These are phyloP conservation scores for Juncus inflexus DNA, from an alignment of 176 grass and related monocot genomes.

Conservation along the genomic window DNA sequence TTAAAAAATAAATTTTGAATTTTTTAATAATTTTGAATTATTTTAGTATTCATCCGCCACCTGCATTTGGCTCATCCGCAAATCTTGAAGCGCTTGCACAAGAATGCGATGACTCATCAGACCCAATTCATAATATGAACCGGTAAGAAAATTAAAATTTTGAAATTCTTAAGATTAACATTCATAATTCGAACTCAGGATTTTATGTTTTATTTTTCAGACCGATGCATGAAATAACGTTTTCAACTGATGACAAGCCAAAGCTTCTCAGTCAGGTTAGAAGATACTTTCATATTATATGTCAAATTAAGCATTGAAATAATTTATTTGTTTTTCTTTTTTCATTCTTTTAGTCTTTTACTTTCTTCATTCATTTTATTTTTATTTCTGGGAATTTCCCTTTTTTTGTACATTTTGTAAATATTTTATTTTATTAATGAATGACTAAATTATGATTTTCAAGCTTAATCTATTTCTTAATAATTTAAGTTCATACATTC, in stretches of 20 bases:
- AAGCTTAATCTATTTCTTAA: no score
- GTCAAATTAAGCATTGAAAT: no score
- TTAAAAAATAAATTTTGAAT: neutral
- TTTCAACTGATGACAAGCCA: constrained; percentile 91
- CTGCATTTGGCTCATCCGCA: constrained; percentile 88
- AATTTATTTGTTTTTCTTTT: no score
- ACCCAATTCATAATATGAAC: constrained; percentile 45
- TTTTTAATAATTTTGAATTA: constrained; percentile 26
- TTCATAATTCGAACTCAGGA: constrained; percentile 1
- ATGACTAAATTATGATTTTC: no score
- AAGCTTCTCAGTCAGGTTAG: constrained; percentile 98
- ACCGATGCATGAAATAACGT: constrained; percentile 99
- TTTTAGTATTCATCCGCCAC: constrained; percentile 77
- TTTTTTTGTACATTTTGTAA: no score
- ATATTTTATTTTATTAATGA: no score
- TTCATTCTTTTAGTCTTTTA: no score
- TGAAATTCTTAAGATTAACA: constrained; percentile 19
- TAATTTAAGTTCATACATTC: no score
- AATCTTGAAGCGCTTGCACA: constrained; percentile 85
- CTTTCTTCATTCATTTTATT: no score
- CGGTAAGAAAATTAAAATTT: constrained; percentile 40
- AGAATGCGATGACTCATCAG: constrained; percentile 61
- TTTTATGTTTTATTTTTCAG: constrained; percentile 43
- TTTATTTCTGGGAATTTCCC: no score
- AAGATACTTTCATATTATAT: neutral